These are phyloP conservation scores for Tanozyma kutaoensis DNA, from an alignment of 805 yeast species.

Conservation along the genomic window DNA sequence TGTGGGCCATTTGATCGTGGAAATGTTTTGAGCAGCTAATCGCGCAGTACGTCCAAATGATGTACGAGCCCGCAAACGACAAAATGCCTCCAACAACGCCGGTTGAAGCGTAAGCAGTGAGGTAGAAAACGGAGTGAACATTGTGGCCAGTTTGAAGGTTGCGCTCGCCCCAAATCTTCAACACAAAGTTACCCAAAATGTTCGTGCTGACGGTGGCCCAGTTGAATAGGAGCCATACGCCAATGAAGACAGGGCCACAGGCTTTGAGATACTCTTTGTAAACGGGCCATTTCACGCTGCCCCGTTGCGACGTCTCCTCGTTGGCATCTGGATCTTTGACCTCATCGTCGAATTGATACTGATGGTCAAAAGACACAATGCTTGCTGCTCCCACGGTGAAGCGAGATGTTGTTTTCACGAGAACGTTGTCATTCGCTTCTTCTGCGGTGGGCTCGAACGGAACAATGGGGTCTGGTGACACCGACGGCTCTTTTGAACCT, in stretches of 20 bases:
- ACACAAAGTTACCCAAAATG: slow-evolving; percentile 43
- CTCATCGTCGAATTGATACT: slow-evolving; percentile 15
- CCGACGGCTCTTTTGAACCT: slow-evolving; percentile 3
- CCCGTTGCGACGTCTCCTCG: slow-evolving; percentile 34
- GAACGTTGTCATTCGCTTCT: slow-evolving; percentile 7
- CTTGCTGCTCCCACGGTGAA: slow-evolving; percentile 12
- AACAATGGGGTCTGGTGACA: not conserved
- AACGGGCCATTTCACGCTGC: slow-evolving; percentile 41
- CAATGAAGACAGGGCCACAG: slow-evolving; percentile 36
- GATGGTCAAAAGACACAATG: slow-evolving; percentile 20
- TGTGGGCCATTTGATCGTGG: slow-evolving; percentile 42
- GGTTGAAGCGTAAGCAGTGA: slow-evolving; percentile 39
- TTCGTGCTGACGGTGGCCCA: slow-evolving; percentile 10
- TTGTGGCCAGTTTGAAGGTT: slow-evolving; percentile 29
- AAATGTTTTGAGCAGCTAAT: slow-evolving; percentile 41
- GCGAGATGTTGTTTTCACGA: slow-evolving; percentile 7
- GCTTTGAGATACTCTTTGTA: slow-evolving; percentile 46
- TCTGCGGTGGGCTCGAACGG: slow-evolving; percentile 8
- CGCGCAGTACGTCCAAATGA: slow-evolving; percentile 40
- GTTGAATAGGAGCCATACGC: slow-evolving; percentile 27
- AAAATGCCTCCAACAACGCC: slow-evolving; percentile 41
- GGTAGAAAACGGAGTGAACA: slow-evolving; percentile 28
- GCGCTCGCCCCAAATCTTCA: slow-evolving; percentile 56
- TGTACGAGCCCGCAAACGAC: slow-evolving; percentile 29
- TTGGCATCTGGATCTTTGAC: slow-evolving; percentile 18